Evolutionary conservation across 225 moss, liverwort and hornwort species (phyloP).

Genomic region (Rhytidiadelphus loreus): DNA sequence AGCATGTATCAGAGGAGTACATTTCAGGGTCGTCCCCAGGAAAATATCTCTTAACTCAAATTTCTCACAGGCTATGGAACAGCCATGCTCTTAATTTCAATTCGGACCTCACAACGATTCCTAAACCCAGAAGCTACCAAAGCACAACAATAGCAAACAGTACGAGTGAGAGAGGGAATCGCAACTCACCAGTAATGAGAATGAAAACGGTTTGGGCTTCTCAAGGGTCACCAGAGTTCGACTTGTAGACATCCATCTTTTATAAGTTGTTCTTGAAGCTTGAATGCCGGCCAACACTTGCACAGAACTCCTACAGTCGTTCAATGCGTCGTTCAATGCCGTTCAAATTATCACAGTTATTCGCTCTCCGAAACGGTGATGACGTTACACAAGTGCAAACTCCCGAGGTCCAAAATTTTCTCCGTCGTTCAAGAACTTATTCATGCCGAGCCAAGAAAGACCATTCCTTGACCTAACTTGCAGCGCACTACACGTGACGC

Average conservation of each 20-base stretch:
- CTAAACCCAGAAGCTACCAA: too few species aligned
- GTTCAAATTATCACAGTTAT: neutral
- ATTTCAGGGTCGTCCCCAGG: neutral
- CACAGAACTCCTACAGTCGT: neutral
- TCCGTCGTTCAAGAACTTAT: constrained; percentile 21
- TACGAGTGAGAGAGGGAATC: neutral
- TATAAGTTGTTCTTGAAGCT: neutral
- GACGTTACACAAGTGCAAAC: neutral
- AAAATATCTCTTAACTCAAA: neutral
- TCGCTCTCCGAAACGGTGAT: neutral
- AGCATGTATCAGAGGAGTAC: too few species aligned
- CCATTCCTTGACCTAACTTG: neutral
- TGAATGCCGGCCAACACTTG: neutral
- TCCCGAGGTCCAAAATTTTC: constrained; percentile 21
- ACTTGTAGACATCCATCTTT: constrained; percentile 30
- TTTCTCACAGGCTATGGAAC: neutral
- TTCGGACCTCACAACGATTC: neutral
- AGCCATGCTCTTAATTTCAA: neutral
- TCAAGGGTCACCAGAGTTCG: constrained; percentile 33
- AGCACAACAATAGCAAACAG: neutral
- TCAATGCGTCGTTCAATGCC: neutral
- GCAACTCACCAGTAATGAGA: neutral
- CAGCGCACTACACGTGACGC: neutral
- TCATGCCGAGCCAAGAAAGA: constrained; percentile 9
- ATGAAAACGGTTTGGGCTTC: neutral